Conservation (phyloP, 192 early-diverging fungal genomes). For the Mortierella antarctica region DNA sequence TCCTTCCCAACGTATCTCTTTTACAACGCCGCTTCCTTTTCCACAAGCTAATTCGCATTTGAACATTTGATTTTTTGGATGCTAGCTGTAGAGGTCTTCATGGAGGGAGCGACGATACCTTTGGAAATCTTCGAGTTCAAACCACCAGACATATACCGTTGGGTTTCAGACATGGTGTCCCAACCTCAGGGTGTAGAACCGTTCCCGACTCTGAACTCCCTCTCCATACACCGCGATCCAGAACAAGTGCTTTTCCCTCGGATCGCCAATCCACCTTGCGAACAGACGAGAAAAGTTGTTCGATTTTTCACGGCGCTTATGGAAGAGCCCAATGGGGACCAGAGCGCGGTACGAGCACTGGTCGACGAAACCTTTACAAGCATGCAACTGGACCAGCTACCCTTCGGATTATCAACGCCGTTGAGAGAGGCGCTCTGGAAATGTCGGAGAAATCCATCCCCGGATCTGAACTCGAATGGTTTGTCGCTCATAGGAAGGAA, state of each 20-base stretch:
- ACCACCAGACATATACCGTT: constrained; percentile 37
- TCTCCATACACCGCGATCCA: constrained; percentile 33
- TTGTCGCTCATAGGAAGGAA: constrained; percentile 65
- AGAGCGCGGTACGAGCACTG: constrained; percentile 57
- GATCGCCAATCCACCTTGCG: constrained; percentile 5
- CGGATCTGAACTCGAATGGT: constrained; percentile 49
- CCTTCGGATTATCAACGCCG: constrained; percentile 65
- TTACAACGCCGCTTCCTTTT: neutral
- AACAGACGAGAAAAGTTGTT: constrained; percentile 24
- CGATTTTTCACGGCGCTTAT: constrained; percentile 24
- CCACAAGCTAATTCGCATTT: neutral
- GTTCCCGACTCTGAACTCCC: constrained; percentile 29
- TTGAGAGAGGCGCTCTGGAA: constrained; percentile 62
- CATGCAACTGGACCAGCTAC: constrained; percentile 60
- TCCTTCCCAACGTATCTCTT: neutral
- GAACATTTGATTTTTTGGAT: neutral
- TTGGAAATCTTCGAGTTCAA: constrained; percentile 2
- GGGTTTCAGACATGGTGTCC: constrained; percentile 31
- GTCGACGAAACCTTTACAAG: constrained; percentile 33
- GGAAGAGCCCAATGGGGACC: constrained; percentile 17
- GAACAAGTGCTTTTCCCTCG: constrained; percentile 1
- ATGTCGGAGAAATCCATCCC: constrained; percentile 60
- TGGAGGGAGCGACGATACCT: constrained; percentile 6
- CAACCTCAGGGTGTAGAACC: neutral
- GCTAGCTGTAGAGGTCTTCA: constrained; percentile 10